A percentile compares a stretch with the other conserved stretches of the same genome.
Conservation (phyloP, 805 yeast genomes). For the Millerago galiae region DNA sequence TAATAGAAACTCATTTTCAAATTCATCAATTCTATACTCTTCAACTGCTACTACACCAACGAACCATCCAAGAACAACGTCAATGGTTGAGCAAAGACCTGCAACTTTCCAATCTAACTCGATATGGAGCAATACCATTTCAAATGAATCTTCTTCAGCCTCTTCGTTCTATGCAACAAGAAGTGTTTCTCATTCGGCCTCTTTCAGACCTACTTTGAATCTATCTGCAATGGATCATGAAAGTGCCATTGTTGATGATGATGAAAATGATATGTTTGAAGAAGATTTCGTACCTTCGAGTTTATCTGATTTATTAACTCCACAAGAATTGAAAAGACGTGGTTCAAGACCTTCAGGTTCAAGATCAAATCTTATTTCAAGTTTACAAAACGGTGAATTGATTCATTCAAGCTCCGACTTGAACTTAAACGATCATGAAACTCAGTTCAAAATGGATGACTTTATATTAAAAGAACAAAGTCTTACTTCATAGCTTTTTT, state of each 20-base stretch:
- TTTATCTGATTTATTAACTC: slow-evolving; percentile 73
- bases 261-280: slow-evolving; percentile 33
- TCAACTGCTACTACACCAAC: slow-evolving; percentile 2
- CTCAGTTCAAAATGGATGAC: slow-evolving; percentile 32
- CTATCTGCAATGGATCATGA: slow-evolving; percentile 5
- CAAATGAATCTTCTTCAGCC: not conserved
- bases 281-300: slow-evolving; percentile 83
- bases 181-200: slow-evolving; percentile 17
- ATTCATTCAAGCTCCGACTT: too few relatives aligned
- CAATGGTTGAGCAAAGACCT: slow-evolving; percentile 9
- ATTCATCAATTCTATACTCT: not conserved
- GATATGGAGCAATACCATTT: slow-evolving; percentile 16
- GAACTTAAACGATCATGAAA: slow-evolving; percentile 25
- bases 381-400: slow-evolving; percentile 1
- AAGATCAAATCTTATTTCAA: slow-evolving; percentile 2
- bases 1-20: slow-evolving; percentile 5
- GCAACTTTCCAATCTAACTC: slow-evolving; percentile 11
- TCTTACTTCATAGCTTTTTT: too few relatives aligned
- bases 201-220: slow-evolving; percentile 8
- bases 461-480: too few relatives aligned
- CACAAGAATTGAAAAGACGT: slow-evolving; percentile 70
- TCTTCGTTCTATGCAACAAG: slow-evolving; percentile 8
- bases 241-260: slow-evolving; percentile 32
- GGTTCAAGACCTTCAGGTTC: slow-evolving; percentile 43
- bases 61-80: slow-evolving; percentile 12